A percentile compares a stretch with the other conserved stretches of the same genome.
Conservation (phyloP, 2,329 filamentous ascomycete species). For the Paraconiothyrium brasiliense region DNA sequence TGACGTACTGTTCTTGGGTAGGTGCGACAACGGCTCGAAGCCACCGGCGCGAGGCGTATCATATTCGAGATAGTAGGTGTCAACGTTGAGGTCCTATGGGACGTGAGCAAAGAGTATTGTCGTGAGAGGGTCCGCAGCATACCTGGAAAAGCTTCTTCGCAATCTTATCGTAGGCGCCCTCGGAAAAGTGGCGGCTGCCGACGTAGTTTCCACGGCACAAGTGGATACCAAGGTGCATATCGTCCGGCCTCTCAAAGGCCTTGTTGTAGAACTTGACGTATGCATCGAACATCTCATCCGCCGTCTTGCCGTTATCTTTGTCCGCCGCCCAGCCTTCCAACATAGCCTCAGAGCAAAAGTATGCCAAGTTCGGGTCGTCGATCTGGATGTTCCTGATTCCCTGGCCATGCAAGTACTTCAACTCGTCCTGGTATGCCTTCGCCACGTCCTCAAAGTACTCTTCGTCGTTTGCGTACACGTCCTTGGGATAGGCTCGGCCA, state of each 20-base stretch:
- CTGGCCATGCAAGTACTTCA: slow-evolving; percentile 56
- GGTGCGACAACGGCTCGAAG: slow-evolving; percentile 56
- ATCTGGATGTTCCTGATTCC: slow-evolving; percentile 60
- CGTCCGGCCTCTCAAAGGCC: slow-evolving; percentile 68
- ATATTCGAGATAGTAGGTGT: slow-evolving; percentile 56
- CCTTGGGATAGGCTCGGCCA: slow-evolving; percentile 56
- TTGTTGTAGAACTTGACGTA: slow-evolving; percentile 84
- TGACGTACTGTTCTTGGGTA: slow-evolving; percentile 51
- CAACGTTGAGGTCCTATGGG: slow-evolving; percentile 47
- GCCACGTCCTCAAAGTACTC: slow-evolving; percentile 60
- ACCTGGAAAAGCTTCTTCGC: slow-evolving; percentile 54
- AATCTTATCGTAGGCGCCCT: slow-evolving; percentile 59
- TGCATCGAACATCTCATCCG: slow-evolving; percentile 76
- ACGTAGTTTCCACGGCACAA: slow-evolving; percentile 68
- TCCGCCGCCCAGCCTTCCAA: slow-evolving; percentile 62
- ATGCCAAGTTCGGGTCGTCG: slow-evolving; percentile 60
- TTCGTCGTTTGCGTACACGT: slow-evolving; percentile 57
- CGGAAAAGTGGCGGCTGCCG: slow-evolving; percentile 57
- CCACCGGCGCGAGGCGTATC: slow-evolving; percentile 59
- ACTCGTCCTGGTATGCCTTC: slow-evolving; percentile 57
- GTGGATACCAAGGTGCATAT: slow-evolving; percentile 81
- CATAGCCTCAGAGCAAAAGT: slow-evolving; percentile 51
- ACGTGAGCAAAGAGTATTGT: slow-evolving; percentile 9
- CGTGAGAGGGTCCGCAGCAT: neutral
- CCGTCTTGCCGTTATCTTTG: slow-evolving; percentile 71